Evolutionary conservation across 1,284 basidiomycete species (phyloP), one percentile per base, ranked within the genome.

Genomic region (Paramarasmius palmivorus): DNA sequence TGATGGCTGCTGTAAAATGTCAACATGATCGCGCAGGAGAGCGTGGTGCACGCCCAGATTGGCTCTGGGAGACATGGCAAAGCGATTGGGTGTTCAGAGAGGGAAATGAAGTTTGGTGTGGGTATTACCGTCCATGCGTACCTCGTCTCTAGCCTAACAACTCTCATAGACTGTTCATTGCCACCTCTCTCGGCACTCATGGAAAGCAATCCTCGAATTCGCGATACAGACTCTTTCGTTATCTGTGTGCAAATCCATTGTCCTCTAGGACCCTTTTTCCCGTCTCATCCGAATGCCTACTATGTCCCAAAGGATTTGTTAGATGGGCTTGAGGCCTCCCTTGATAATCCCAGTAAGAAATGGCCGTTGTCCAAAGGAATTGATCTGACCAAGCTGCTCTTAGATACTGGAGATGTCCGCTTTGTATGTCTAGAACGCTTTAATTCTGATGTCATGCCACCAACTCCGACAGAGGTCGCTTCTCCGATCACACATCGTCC

Each of bases 1-100:
- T 91, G 72, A 86, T 90, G 73, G 79, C 83, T 10, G 88, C 84
- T 12, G 83, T 91, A 58, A 88, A 87, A 62, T 83, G 80, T 48
- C 79, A 83, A 58, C 80, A 82, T 57, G 79, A 84, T 56, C 74
- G 79, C 40, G 70, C 73, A 8, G 87, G 86, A 10, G 79, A 83
- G 58, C 75, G 82, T 8, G 82, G 83, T 12, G 81, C 84, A 1
- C 82, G 86, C 35, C 75, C 84, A n/a, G 78, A 84, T 35, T 91
- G 86, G 84, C 72, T 84, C 25, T 91, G 88, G 88, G 83, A 87
- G 55, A 73, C 72, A 57, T 84, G 83, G 81, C 77, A 85, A 56
- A 77, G 75, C 55, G 82, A 84, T 54, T 86, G 82, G 79, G 73
- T 80, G 2, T 87, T 90, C 68, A 72, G 83, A 51, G 76, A 79